A percentile compares a stretch with the other conserved stretches of the same genome.
These are phyloP conservation scores for Lepidium didymum DNA, from an alignment of 345 rosid species.

Conservation along the genomic window DNA sequence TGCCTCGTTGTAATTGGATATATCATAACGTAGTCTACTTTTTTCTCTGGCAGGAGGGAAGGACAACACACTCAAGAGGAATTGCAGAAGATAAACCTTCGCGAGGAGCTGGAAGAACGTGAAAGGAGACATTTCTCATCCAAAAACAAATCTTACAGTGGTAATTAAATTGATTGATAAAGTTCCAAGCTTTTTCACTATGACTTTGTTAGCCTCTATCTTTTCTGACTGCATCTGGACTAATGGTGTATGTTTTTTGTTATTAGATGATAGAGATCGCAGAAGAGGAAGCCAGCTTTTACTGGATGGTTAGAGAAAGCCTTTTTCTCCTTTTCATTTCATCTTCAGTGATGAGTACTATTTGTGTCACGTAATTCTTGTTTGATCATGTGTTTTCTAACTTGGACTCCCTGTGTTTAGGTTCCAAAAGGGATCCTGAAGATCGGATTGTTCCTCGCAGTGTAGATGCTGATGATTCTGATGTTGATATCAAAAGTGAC, in stretches of 20 bases:
- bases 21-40: neutral
- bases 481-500: conserved; percentile 59
- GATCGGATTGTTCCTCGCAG: conserved; percentile 77
- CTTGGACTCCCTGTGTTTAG: conserved; percentile 29
- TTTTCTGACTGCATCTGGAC: neutral
- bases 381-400: conserved; percentile 14
- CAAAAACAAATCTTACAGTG: conserved; percentile 67
- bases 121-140: conserved; percentile 88
- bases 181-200: neutral
- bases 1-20: neutral
- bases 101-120: conserved; percentile 85
- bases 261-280: conserved; percentile 82
- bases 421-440: conserved; percentile 69
- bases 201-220: neutral
- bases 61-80: conserved; percentile 95
- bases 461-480: conserved; percentile 97
- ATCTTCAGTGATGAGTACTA: neutral
- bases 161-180: conserved; percentile 9
- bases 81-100: conserved; percentile 70
- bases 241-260: neutral
- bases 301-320: conserved; percentile 45
- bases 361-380: neutral
- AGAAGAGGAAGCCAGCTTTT: conserved; percentile 71
- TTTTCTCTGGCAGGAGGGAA: conserved; percentile 55
- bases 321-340: neutral